Evolutionary conservation across 2,329 filamentous ascomycete species (phyloP), one percentile per base, ranked within the genome.

Genomic region (Emericellopsis cladophorae): DNA sequence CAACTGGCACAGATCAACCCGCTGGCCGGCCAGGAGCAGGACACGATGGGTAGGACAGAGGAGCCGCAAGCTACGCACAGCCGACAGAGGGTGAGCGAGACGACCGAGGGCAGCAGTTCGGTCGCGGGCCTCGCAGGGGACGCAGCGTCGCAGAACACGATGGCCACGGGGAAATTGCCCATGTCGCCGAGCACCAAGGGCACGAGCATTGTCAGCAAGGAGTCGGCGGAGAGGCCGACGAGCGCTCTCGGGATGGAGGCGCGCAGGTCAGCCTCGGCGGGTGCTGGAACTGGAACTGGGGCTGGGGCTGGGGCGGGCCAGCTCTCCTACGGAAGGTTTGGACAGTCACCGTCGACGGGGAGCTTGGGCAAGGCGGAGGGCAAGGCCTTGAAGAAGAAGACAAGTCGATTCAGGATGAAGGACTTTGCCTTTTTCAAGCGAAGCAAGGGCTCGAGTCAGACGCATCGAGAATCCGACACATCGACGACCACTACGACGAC

Each of bases 171-270:
- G 39, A 79, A 77, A 57, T 71, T 78, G 69, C 74, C 76, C 4
- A 59, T 79, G 31, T 80, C 76, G 21, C 77, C 77, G 3, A 80
- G 76, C 53, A 81, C 77, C 3, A 68, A 77, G 51, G 77, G 76
- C 32, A 81, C 77, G 15, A 81, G 76, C 55, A 75, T 81, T 46
- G 69, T 76, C 48, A 80, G 76, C 56, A 67, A 68, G 41, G 73
- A 77, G 35, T 77, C 74, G 7, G 51, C 68, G 41, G 74, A 77
- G 37, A 66, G 66, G 15, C 64, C 65, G 4, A 53, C 58, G 31
- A 67, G 65, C 46, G 58, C 69, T 16, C 66, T 65, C 1, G 55
- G 52, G 10, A 49, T 57, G 44, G 62, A 61, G 7, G 24, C n/a
- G 11, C 16, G 18, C 24, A 16, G 18, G 24, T 16, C 18, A 9